phyloP scores from a whole-genome alignment of 129 eudicot species.

The Solidago caesia region DNA sequence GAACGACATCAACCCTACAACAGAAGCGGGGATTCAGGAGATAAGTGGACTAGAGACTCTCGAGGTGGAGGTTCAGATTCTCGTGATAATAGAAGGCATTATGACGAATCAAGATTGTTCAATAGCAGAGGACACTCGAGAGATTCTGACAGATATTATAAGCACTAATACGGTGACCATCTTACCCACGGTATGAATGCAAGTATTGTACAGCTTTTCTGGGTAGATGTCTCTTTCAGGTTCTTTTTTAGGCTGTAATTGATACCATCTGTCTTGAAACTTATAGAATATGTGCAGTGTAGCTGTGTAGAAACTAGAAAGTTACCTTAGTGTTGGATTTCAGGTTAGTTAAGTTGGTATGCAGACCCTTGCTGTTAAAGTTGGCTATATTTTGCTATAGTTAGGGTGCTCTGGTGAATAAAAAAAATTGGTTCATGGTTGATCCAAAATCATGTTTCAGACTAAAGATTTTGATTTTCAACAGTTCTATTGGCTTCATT shows the following conservation, averaged over 20 bases:
- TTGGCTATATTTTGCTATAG: neutral
- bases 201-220: constrained; percentile 29
- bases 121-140: constrained; percentile 23
- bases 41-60: constrained; percentile 35
- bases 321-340: neutral
- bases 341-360: neutral
- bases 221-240: constrained; percentile 27
- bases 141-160: constrained; percentile 3
- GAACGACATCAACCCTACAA: constrained; percentile 32
- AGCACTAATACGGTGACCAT: neutral
- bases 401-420: constrained; percentile 8
- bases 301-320: neutral
- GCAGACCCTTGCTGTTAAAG: neutral
- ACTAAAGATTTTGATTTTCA: neutral
- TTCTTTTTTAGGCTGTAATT: constrained; percentile 15
- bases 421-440: neutral
- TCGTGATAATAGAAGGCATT: constrained; percentile 22
- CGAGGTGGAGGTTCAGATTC: constrained; percentile 31
- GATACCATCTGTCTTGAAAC: neutral
- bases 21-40: constrained; percentile 47
- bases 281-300: constrained; percentile 27
- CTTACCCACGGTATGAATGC: constrained; percentile 13
- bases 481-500: neutral
- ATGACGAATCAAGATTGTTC: constrained; percentile 23
- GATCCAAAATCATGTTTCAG: neutral